Evolutionary conservation across 2,329 filamentous ascomycete species (phyloP).

Genomic region (Fusarium burgessii): DNA sequence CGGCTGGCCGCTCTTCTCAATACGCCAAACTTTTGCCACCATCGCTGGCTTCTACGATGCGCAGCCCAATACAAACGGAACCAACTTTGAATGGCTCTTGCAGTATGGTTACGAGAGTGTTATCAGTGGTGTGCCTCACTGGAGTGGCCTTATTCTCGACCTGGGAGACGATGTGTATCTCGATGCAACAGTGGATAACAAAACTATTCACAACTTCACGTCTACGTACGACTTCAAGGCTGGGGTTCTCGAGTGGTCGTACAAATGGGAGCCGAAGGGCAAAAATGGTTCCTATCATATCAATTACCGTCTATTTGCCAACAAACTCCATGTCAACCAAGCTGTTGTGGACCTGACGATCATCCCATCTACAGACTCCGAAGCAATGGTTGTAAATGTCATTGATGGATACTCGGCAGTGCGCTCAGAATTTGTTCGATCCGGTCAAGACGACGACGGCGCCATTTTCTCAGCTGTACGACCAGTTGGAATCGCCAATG

Average conservation of each 20-base stretch:
- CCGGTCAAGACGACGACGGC: not conserved
- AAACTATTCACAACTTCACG: not conserved
- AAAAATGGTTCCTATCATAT: not conserved
- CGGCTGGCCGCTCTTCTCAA: constrained; percentile 8
- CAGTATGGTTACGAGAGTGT: constrained; percentile 15
- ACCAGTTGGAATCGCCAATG: not conserved
- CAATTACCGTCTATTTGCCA: not conserved
- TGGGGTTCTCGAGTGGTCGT: not conserved
- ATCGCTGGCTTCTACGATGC: constrained; percentile 4
- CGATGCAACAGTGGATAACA: constrained; percentile 3
- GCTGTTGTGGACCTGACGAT: not conserved
- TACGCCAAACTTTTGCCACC: not conserved
- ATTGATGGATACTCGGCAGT: constrained; percentile 14
- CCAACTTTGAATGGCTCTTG: constrained; percentile 3
- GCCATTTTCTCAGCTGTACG: not conserved
- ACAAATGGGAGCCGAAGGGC: not conserved
- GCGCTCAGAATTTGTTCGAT: not conserved
- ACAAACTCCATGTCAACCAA: constrained; percentile 4
- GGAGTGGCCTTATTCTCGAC: not conserved
- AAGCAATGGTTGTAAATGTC: not conserved
- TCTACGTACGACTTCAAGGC: not conserved
- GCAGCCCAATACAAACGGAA: not conserved
- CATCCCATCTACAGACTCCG: not conserved
- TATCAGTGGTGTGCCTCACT: not conserved
- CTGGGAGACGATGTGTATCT: not conserved